Base-by-base conservation (phyloP, 768 basidiomycete genomes). In the Auricularia auricula-judae region DNA sequence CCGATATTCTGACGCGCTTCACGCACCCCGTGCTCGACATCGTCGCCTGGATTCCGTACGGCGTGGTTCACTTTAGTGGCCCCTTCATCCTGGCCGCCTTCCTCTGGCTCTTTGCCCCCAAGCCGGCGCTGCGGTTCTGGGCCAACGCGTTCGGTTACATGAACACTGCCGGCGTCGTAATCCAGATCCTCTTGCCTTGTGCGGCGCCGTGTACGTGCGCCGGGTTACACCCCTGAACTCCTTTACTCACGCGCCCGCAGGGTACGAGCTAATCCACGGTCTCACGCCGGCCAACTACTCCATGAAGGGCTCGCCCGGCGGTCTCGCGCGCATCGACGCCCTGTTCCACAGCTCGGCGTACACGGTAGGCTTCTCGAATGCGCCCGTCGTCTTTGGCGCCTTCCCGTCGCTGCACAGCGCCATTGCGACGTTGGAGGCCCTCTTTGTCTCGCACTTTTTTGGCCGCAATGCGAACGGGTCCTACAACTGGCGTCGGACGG, bases 191-290 rank as follows among this genome's bases (percentile, higher is more conserved):
- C 42, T 81, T 98, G 65, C 97, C 96, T 0, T 97, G 94, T 71
- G 86, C 96, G 1, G 88, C 97, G 1, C 97, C 97, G 4, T 81
- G 79, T 81, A 53, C 72, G 79, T 75, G 18, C 35, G 21, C 58
- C 33, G 33, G 4, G 12, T 21, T 34, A 47, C 16, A 35, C 53
- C 14, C 51, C 34, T 63, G 11, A 36, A 7, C 18, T 4, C 18
- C 36, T 33, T 12, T 44, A 63, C 56, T 61, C 36, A 62, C 44
- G 51, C 44, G 3, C 60, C 42, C 35, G 34, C 29, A 14, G 89
- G 97, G 97, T 99, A 98, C 75, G 96, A 98, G 72, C 83, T 98
- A 70, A 92, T 97, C 68, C 88, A 98, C 72, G 97, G 97, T 1
- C 85, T 98, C 43, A 96, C 92, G 0, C 97, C 97, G 0, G 97